phyloP scores from a whole-genome alignment of 2,329 filamentous ascomycete species.

The Aureobasidium sp. region DNA sequence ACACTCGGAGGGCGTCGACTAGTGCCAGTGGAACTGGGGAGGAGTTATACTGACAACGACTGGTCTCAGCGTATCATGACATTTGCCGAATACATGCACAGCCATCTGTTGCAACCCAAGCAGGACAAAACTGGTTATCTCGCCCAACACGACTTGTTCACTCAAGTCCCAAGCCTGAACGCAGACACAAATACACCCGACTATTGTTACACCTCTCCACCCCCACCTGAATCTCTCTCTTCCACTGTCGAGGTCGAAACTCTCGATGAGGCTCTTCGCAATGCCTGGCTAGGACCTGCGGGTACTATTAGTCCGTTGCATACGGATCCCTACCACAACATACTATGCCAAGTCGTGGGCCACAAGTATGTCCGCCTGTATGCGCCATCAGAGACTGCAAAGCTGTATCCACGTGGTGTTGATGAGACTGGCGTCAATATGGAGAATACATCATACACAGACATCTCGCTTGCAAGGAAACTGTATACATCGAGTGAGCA shows the following conservation, averaged over 20 bases:
- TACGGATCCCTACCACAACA: conserved; percentile 89
- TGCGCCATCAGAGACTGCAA: conserved; percentile 53
- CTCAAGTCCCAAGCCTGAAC: conserved; percentile 69
- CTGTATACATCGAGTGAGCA: conserved; percentile 17
- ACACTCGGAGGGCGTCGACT: conserved; percentile 73
- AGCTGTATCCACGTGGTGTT: conserved; percentile 54
- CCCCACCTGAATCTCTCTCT: conserved; percentile 65
- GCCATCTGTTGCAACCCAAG: conserved; percentile 46
- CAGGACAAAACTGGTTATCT: conserved; percentile 60
- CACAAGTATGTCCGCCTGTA: conserved; percentile 90
- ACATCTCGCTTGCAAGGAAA: conserved; percentile 44
- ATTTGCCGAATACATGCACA: conserved; percentile 63
- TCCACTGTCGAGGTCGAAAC: conserved; percentile 45
- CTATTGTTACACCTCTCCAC: conserved; percentile 67
- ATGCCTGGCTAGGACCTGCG: conserved; percentile 87
- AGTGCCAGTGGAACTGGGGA: conserved; percentile 73
- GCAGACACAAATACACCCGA: conserved; percentile 76
- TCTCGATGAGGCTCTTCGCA: conserved; percentile 58
- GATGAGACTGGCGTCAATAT: conserved; percentile 72
- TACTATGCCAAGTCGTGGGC: conserved; percentile 83
- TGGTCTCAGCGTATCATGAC: conserved; percentile 79
- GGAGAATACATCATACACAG: conserved; percentile 79
- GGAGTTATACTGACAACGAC: conserved; percentile 76
- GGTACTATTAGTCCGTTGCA: conserved; percentile 89
- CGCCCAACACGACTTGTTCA: conserved; percentile 82